A percentile compares a stretch with the other conserved stretches of the same genome.
These are phyloP conservation scores for Venturia oleaginea DNA, from an alignment of 2,329 filamentous ascomycete genomes.

Conservation along the genomic window DNA sequence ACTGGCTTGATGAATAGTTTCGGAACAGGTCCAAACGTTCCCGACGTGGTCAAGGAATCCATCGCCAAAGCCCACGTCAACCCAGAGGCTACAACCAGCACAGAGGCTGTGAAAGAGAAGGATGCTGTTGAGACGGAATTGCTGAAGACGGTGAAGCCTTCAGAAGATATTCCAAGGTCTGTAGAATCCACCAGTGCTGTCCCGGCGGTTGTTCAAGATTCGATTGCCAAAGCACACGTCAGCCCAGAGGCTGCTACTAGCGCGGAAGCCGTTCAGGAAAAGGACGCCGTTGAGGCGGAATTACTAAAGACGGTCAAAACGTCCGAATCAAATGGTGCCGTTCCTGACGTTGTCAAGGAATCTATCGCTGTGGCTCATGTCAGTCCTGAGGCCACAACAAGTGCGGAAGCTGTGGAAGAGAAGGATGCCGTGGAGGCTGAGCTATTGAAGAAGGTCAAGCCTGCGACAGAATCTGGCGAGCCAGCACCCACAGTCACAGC, in stretches of 20 bases:
- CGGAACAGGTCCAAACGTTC: constrained; percentile 17
- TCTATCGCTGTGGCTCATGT: constrained; percentile 43
- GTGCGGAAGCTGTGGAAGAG: constrained; percentile 59
- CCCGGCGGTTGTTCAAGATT: constrained; percentile 18
- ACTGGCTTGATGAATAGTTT: not conserved
- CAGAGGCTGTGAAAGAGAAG: constrained; percentile 50
- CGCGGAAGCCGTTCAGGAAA: not conserved
- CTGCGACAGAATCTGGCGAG: constrained; percentile 33
- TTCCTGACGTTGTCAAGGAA: constrained; percentile 35
- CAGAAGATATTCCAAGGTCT: constrained; percentile 18
- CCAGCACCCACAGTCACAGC: constrained; percentile 34
- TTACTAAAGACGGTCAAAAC: constrained; percentile 19
- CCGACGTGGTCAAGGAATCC: constrained; percentile 37
- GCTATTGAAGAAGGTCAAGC: constrained; percentile 50
- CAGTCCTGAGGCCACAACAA: constrained; percentile 62
- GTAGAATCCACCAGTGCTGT: constrained; percentile 25
- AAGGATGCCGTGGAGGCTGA: constrained; percentile 69
- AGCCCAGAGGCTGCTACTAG: constrained; percentile 8
- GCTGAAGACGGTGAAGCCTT: constrained; percentile 45
- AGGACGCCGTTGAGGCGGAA: constrained; percentile 19
- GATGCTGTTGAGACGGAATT: constrained; percentile 65
- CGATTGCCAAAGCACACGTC: constrained; percentile 25
- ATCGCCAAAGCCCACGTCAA: constrained; percentile 44
- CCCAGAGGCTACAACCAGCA: constrained; percentile 33
- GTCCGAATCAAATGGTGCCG: not conserved